Evolutionary conservation across 2,329 filamentous ascomycete genomes (phyloP).

Genomic region (Colletotrichum lupini): DNA sequence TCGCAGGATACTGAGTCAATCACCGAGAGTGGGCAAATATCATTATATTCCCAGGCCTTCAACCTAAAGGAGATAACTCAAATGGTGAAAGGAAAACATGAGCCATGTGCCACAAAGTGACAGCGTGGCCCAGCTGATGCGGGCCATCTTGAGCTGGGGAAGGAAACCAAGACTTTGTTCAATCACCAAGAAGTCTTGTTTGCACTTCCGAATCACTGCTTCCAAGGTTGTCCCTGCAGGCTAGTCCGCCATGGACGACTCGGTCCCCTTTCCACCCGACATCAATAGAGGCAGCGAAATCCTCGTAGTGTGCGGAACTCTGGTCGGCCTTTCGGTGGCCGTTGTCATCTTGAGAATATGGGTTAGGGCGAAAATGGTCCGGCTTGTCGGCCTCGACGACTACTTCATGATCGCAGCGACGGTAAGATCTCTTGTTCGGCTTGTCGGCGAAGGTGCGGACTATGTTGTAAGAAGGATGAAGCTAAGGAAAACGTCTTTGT

Average conservation of each 20-base stretch:
- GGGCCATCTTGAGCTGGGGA: no score
- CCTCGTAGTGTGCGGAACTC: conserved; percentile 41
- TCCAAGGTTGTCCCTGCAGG: not conserved
- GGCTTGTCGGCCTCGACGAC: conserved; percentile 42
- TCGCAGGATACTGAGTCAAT: no score
- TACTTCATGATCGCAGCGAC: conserved; percentile 42
- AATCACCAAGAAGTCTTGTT: no score
- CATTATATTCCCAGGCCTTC: no score
- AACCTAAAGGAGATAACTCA: no score
- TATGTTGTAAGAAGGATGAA: not conserved
- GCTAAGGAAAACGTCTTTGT: not conserved
- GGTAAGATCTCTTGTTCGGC: conserved; percentile 34
- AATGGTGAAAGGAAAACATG: no score
- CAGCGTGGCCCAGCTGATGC: no score
- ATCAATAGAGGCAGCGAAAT: conserved; percentile 45
- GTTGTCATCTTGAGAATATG: conserved; percentile 40
- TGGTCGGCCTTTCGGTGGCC: conserved; percentile 40
- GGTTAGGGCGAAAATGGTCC: conserved; percentile 41
- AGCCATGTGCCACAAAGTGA: no score
- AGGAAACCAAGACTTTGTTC: no score
- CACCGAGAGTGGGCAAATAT: no score
- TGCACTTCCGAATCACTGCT: not conserved
- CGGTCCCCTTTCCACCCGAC: conserved; percentile 37
- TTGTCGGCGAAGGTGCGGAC: not conserved
- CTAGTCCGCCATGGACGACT: not conserved